Base-by-base conservation (phyloP, 495 filamentous ascomycete genomes). In the Annulohypoxylon moriforme region DNA sequence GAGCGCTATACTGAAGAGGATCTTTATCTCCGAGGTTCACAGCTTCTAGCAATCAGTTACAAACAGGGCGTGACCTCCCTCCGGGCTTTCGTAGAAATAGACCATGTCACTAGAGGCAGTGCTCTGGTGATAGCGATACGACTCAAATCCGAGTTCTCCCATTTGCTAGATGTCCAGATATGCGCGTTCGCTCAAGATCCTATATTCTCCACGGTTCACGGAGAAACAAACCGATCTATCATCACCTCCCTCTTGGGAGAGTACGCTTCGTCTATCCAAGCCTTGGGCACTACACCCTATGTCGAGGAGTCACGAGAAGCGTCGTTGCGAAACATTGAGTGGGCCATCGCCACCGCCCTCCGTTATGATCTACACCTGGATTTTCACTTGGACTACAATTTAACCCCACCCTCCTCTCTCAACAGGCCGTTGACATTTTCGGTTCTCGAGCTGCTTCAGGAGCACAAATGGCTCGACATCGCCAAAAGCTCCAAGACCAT, bases 81-180 rank as follows among this genome's bases (percentile, higher is more conserved):
- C 85, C 81, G 91, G 44, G 89, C 89, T 11, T 93, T 93, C 70
- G 91, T 92, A 14, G 92, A 94, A 78, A 84, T 94, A 1, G 92
- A 94, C 78, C 81, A 83, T 33, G 83, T 84, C 13, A 91, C 93
- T 2, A 76, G 81, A 7, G 77, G 77, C 81, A 61, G 84, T 84
- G 52, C 90, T 89, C 76, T 93, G 5, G 83, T 87, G 42, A 87
- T 85, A 24, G 90, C 87, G 0, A 69, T 89, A 33, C 77, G 69
- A 20, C 81, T 93, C 20, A 90, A 91, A 78, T 71, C 80, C 1
- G 78, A 85, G 49, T 92, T 88, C 78, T 66, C 74, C 9, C 80
- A 85, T 31, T 47, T 81, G 22, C 89, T 90, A 66, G 76, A 88
- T 18, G 81, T 93, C 4, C 91, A 93, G 71, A 85, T 94, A n/a